Evolutionary conservation across 2,329 filamentous ascomycete species (phyloP), one percentile per base, ranked within the genome.

Genomic region (Colletotrichum acutatum): DNA sequence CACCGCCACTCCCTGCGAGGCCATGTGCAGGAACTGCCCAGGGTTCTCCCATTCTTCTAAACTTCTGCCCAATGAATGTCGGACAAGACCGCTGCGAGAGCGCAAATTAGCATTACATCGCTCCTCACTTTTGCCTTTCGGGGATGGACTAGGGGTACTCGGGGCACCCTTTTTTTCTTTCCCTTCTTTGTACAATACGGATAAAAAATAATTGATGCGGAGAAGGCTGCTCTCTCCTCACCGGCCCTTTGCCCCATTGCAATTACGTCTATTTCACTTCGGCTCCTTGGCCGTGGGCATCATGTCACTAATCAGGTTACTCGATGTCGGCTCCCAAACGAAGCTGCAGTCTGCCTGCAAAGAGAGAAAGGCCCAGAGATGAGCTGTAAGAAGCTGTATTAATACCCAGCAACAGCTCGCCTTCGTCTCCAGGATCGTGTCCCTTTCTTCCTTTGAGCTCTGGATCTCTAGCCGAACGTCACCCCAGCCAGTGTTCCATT

Each of bases 81-180:
- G 62, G 30, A 65, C 58, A 75, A 75, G 71, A 65, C 74, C 71
- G 74, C 71, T 68, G 53, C 60, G 24, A 37, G 34, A 52, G 37
- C 19, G 67, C 66, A 70, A 61, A 65, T 70, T 66, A 56, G 68
- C 49, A 72, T 72, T 71, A 67, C 71, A 74, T 74, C 71, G 57
- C 68, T 61, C 72, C 67, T 71, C 72, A 65, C 56, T 61, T 61
- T 56, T 49, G 56, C 34, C 37, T 66, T 56, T n/a, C 32, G 22
- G 34, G 46, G 37, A 42, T 28, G 26, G 30, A 42, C 30, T 65
- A 7, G 52, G 24, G 24, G 7, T 19, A 24, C 3, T n/a, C 7
- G 16, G 46, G 2, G 30, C 28, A 34, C n/a, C 37, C 16, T 42
- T 42, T 42, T 37, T 42, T 42, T 42, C 37, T 16, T 19, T 42